phyloP scores from a whole-genome alignment of 2,329 filamentous ascomycete genomes.

The Pseudocercospora eumusae region DNA sequence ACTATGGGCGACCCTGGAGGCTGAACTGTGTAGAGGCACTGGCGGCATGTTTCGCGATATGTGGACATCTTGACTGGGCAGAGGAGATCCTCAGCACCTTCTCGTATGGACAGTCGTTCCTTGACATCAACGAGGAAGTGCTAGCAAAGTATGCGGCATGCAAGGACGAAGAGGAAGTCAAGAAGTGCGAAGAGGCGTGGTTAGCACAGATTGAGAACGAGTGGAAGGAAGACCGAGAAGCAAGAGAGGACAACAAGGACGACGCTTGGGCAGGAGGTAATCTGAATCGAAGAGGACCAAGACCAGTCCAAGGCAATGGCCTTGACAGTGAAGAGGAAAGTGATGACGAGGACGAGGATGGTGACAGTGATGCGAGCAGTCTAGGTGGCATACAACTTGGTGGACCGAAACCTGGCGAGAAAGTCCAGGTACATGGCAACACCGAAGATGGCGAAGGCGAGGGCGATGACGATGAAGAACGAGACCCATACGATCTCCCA shows the following conservation, averaged over 20 bases:
- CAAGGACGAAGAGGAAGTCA: constrained; percentile 75
- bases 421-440: constrained; percentile 44
- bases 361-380: constrained; percentile 45
- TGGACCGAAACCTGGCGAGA: constrained; percentile 54
- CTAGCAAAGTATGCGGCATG: constrained; percentile 84
- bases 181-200: constrained; percentile 84
- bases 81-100: constrained; percentile 80
- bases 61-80: constrained; percentile 88
- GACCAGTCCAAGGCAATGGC: constrained; percentile 56
- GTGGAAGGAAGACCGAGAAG: constrained; percentile 75
- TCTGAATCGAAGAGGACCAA: constrained; percentile 65
- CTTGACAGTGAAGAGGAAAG: constrained; percentile 45
- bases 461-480: constrained; percentile 52
- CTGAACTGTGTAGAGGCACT: constrained; percentile 95
- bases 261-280: constrained; percentile 94
- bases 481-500: constrained; percentile 74
- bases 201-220: constrained; percentile 86
- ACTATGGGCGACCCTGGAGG: constrained; percentile 94
- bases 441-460: constrained; percentile 48
- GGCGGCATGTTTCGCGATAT: constrained; percentile 90
- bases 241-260: constrained; percentile 59
- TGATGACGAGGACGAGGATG: constrained; percentile 44
- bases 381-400: constrained; percentile 41
- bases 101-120: constrained; percentile 81
- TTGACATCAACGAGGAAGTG: constrained; percentile 84